Percentiles rank a stretch among this genome's conserved stretches.
Evolutionary conservation across 768 basidiomycete genomes (phyloP).

Genomic region (Ephemerocybe angulata): DNA sequence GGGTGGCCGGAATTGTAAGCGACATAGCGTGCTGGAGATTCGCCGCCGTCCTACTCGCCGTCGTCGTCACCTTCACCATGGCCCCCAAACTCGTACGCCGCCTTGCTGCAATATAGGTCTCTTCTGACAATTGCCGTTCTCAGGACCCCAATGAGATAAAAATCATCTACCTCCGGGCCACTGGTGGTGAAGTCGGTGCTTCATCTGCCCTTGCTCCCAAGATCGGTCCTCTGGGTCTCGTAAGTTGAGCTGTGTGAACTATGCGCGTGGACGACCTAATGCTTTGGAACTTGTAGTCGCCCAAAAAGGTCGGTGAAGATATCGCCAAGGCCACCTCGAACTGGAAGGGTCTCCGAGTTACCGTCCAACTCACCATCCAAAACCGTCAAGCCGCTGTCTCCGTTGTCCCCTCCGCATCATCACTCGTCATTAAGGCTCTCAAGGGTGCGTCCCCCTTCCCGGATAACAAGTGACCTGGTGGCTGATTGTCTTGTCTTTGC

Average conservation of each 20-base stretch:
- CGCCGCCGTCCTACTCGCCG: conserved; percentile 10
- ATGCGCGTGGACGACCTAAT: conserved; percentile 6
- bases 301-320: conserved; percentile 99
- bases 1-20: conserved; percentile 10
- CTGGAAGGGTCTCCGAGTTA: conserved; percentile 99
- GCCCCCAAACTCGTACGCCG: conserved; percentile 58
- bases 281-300: conserved; percentile 58
- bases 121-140: conserved; percentile 19
- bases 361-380: conserved; percentile 98
- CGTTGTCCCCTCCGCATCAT: conserved; percentile 95
- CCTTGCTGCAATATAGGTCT: neutral
- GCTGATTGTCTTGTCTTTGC: conserved; percentile 9
- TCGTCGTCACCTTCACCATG: conserved; percentile 23
- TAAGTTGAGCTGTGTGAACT: conserved; percentile 38
- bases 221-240: conserved; percentile 99
- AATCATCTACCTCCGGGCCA: conserved; percentile 97
- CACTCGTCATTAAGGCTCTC: conserved; percentile 95
- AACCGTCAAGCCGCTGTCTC: conserved; percentile 98
- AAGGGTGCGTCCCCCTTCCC: conserved; percentile 66
- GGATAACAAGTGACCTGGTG: neutral
- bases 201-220: conserved; percentile 98
- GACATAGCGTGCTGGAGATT: conserved; percentile 6
- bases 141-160: conserved; percentile 98
- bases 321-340: conserved; percentile 97
- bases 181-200: conserved; percentile 99